Evolutionary conservation across 176 grass and related monocot species (phyloP).

Genomic region (Triticum dicoccoides): DNA sequence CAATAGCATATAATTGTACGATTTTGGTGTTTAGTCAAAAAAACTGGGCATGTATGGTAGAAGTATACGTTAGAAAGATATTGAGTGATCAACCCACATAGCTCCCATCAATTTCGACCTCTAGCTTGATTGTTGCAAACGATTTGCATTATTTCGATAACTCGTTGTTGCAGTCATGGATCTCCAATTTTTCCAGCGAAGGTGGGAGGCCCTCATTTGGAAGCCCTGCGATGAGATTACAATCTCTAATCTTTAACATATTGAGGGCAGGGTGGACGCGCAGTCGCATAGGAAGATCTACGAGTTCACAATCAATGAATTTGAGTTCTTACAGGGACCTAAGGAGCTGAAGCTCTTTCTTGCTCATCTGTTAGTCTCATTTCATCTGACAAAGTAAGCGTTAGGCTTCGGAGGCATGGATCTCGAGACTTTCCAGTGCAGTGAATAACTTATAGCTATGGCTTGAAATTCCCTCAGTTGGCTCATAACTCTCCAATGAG

Average conservation of each 20-base stretch:
- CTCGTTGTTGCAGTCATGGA: accelerated
- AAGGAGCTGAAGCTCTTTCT: constrained; percentile 26
- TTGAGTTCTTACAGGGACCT: neutral
- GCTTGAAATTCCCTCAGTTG: no score
- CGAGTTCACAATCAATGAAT: accelerated
- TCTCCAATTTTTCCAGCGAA: neutral
- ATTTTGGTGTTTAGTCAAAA: no score
- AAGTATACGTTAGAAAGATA: no score
- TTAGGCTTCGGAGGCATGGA: no score
- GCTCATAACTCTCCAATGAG: no score
- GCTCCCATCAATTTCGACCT: neutral
- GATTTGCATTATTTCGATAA: neutral
- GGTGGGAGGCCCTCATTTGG: neutral
- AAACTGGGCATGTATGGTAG: no score
- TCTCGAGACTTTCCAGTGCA: no score
- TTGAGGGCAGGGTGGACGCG: constrained; percentile 10
- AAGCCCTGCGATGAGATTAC: neutral
- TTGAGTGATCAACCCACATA: no score
- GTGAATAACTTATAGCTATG: no score
- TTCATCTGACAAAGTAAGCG: no score
- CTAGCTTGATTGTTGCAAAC: constrained; percentile 10
- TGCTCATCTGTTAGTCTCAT: constrained; percentile 14
- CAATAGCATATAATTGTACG: no score
- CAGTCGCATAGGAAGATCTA: neutral
- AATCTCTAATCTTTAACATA: accelerated